Base-by-base conservation (phyloP, 441 rosid genomes). In the Biscutella auriculata region DNA sequence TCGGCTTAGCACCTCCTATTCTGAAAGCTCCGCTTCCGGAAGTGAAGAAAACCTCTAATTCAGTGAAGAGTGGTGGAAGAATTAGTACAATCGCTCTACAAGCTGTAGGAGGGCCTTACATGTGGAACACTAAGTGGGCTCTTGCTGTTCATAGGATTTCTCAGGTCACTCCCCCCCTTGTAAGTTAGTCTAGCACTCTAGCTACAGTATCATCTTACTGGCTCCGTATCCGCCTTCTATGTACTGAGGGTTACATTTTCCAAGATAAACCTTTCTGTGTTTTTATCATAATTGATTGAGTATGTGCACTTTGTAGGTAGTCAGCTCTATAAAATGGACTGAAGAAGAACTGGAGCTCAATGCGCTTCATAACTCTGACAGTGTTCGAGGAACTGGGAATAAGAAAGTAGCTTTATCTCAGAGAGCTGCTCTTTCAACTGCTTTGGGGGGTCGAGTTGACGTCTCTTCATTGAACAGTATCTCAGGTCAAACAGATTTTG, bases 151-250 rank as follows among this genome's bases (percentile, higher is more conserved):
- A 85, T 75, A 81, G 73, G 23, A 91, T 91, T 73, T 87, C 97
- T 69, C 93, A 68, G 69, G 95, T 96, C 69, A 88, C 96, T 63
- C 96, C 98, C 60, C 88, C 98, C 60, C 95, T 91, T 77, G 98
- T 91, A 78, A 82, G 95, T 80, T 44, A 19, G 2, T 19, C 23
- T 19, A 1, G 23, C 23, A 19, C 23, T 19, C 23, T 19, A 1
- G 23, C 23, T 1, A 43, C 26, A 29, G 15, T 39, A 29, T 41
- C 15, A 19, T 5, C 28, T 47, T 49, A 35, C 23, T 26, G 36
- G 3, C 21, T 35, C 9, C 19, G 6, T 13, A 44, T 43, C 26
- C 53, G 8, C 45, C 17, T 19, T 27, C 60, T 23, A 41, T 9
- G 14, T 23, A 43, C 37, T 62, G 59, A 41, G 15, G 19, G 14